Percentiles rank a stretch among this genome's conserved stretches.
phyloP scores from a whole-genome alignment of 2,329 filamentous ascomycete species.

The Neoarthrinium moseri region DNA sequence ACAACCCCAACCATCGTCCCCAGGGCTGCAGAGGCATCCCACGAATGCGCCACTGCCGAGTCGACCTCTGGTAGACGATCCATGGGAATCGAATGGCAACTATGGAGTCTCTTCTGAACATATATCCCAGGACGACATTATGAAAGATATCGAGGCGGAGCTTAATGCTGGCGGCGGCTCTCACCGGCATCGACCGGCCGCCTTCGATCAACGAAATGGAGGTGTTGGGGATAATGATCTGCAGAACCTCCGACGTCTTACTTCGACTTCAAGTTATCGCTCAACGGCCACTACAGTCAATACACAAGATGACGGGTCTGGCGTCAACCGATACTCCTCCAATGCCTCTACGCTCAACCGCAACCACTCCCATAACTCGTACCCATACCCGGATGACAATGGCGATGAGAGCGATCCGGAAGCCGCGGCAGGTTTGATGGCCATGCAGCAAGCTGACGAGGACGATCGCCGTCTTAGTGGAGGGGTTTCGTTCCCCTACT shows the following conservation, averaged over 20 bases:
- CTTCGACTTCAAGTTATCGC: slow-evolving; percentile 38
- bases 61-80: slow-evolving; percentile 47
- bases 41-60: slow-evolving; percentile 61
- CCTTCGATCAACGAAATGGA: slow-evolving; percentile 38
- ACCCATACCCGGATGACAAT: slow-evolving; percentile 37
- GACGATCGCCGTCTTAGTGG: slow-evolving; percentile 64
- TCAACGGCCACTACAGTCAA: slow-evolving; percentile 48
- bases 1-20: slow-evolving; percentile 36
- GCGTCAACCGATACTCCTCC: slow-evolving; percentile 38
- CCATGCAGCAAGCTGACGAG: slow-evolving; percentile 81
- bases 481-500: slow-evolving; percentile 48
- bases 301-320: slow-evolving; percentile 30
- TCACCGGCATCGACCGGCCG: slow-evolving; percentile 37
- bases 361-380: slow-evolving; percentile 32
- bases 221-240: slow-evolving; percentile 45
- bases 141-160: slow-evolving; percentile 58
- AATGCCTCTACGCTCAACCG: slow-evolving; percentile 39
- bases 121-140: slow-evolving; percentile 50
- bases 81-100: slow-evolving; percentile 38
- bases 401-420: slow-evolving; percentile 85
- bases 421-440: slow-evolving; percentile 78
- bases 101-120: slow-evolving; percentile 36
- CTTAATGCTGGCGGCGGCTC: slow-evolving; percentile 38
- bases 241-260: slow-evolving; percentile 41
- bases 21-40: slow-evolving; percentile 54